Evolutionary conservation across 1,284 basidiomycete genomes (phyloP).

Genomic region (Cryptococcus floricola): DNA sequence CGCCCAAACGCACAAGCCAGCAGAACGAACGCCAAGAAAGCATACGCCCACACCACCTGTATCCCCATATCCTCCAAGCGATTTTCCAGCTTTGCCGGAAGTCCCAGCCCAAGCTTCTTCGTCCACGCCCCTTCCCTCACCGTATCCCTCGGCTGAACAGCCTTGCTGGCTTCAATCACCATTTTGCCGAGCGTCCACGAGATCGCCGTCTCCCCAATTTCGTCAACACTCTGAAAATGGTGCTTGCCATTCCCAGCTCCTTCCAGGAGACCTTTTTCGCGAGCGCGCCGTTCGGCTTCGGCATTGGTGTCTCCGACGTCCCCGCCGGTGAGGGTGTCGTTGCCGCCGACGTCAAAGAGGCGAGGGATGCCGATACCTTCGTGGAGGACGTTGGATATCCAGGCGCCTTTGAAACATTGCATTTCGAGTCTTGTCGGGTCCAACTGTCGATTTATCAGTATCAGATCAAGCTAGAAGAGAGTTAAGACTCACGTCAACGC

Average conservation of each 20-base stretch:
- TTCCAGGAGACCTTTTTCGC: slow-evolving; percentile 65
- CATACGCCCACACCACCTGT: slow-evolving; percentile 37
- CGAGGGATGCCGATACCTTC: slow-evolving; percentile 94
- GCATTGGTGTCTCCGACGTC: slow-evolving; percentile 55
- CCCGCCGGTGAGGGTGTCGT: slow-evolving; percentile 51
- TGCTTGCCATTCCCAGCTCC: slow-evolving; percentile 46
- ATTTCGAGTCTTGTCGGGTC: slow-evolving; percentile 82
- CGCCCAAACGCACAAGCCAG: slow-evolving; percentile 21
- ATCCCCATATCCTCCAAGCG: slow-evolving; percentile 30
- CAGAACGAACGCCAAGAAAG: slow-evolving; percentile 25
- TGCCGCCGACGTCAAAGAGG: slow-evolving; percentile 77
- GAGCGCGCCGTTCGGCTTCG: slow-evolving; percentile 67
- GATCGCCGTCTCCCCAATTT: slow-evolving; percentile 86
- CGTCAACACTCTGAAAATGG: slow-evolving; percentile 86
- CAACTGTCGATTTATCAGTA: slow-evolving; percentile 49
- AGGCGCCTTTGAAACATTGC: slow-evolving; percentile 99
- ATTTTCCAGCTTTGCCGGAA: slow-evolving; percentile 13
- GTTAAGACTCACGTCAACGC: slow-evolving; percentile 51
- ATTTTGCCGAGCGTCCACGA: slow-evolving; percentile 98
- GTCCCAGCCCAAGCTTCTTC: slow-evolving; percentile 9
- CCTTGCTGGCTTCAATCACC: slow-evolving; percentile 91
- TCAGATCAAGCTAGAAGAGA: neutral
- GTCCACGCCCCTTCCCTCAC: slow-evolving; percentile 22
- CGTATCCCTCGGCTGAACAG: slow-evolving; percentile 29
- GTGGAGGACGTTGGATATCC: slow-evolving; percentile 94